Evolutionary conservation across 495 filamentous ascomycete species (phyloP).

Genomic region (Penicillium ochrochloron): DNA sequence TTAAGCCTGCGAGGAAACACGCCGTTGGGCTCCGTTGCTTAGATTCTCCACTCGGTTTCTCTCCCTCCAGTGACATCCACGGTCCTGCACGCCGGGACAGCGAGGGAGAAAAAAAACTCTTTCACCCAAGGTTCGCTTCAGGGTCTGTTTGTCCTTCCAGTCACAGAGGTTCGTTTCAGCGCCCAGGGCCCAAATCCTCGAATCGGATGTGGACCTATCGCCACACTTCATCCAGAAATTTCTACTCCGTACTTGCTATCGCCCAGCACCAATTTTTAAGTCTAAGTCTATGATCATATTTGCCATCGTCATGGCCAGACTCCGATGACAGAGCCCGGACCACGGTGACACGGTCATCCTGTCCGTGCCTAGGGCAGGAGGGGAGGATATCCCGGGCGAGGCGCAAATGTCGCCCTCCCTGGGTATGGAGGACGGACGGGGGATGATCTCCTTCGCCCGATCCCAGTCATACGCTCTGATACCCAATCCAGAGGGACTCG

Average conservation of each 20-base stretch:
- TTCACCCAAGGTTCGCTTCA: constrained; percentile 18
- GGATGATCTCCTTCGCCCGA: background rate
- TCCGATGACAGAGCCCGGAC: background rate
- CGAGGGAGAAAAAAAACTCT: background rate
- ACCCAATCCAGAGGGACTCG: constrained; percentile 5
- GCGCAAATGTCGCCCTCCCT: constrained; percentile 16
- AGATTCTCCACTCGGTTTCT: background rate
- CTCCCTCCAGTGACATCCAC: background rate
- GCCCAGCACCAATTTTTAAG: background rate
- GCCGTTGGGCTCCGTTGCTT: constrained; percentile 4
- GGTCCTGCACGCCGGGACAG: background rate
- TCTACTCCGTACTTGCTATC: background rate
- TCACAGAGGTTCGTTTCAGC: constrained; percentile 3
- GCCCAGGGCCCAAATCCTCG: constrained; percentile 12
- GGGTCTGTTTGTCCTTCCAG: constrained; percentile 5
- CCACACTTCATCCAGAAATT: constrained; percentile 22
- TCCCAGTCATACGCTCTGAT: constrained; percentile 14
- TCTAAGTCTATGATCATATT: background rate
- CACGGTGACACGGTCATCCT: background rate
- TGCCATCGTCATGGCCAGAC: constrained; percentile 3
- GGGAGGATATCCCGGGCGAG: background rate
- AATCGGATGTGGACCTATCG: constrained; percentile 7
- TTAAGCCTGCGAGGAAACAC: constrained; percentile 16
- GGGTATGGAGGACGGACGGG: constrained; percentile 21
- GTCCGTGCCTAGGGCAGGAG: constrained; percentile 9